Evolutionary conservation across 306 rosid genomes (phyloP), one percentile per base, ranked within the genome.

Genomic region (Ormosia emarginata): DNA sequence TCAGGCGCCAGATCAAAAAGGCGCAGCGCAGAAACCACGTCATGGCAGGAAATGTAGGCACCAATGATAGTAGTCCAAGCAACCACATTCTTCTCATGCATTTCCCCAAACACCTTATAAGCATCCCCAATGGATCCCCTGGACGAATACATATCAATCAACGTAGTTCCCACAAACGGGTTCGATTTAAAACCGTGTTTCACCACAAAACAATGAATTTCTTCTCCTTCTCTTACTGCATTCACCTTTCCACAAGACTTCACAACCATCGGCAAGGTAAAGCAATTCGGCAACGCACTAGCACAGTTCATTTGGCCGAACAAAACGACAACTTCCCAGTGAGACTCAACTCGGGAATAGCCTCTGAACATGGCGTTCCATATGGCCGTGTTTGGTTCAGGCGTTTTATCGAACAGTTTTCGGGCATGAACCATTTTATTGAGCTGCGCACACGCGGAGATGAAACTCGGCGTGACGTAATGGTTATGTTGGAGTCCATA

Each of bases 331-430:
- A 87, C 91, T 18, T 90, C 86, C 36, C 82, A 18, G 50, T 84
- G 74, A 18, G 18, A 49, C 24, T 79, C 91, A 5, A 64, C 58
- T 50, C 18, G 86, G 13, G 80, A 77, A 66, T 90, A 89, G 18
- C 91, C 94, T 57, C 90, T 79, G 33, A 92, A 78, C 85, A 89
- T 74, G 14, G 91, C 84, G 76, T 94, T 92, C 97, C 98, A 94
- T 0, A 79, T 59, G 5, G 90, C 85, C 3, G 85, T 75, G 30
- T 88, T 89, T 9, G 91, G 98, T 24, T 83, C 79, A 0, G 90
- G 87, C 57, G 78, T 85, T 87, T 57, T 74, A 69, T 91, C 90
- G 63, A 94, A 92, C 85, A 87, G 30, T 15, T 78, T 85, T 62
- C 87, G 90, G 32, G 97, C 97, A 74, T 89, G 80, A 1, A 33